Conservation (phyloP, 176 grass and related monocot genomes). For the Rhynchospora pubera region DNA sequence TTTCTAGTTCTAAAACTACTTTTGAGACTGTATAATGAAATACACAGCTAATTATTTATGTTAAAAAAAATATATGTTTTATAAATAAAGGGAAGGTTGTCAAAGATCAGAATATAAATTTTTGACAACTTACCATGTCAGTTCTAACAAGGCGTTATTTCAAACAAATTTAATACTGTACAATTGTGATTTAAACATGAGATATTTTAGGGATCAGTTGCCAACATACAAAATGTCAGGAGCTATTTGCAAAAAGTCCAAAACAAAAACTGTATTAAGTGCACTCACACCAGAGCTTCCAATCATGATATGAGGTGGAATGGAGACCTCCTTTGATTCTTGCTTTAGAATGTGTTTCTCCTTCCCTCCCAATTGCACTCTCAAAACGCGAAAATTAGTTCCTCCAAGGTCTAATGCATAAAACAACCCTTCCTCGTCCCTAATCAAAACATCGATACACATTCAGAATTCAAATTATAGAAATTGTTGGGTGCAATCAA, state of each 20-base stretch:
- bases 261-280: neutral
- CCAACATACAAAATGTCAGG: neutral
- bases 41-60: neutral
- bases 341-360: slow-evolving; percentile 30
- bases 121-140: neutral
- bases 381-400: slow-evolving; percentile 73
- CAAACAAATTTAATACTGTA: neutral
- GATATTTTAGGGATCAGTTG: neutral
- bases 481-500: neutral
- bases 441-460: slow-evolving; percentile 4
- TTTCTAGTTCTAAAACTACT: neutral
- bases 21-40: neutral
- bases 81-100: neutral
- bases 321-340: slow-evolving; percentile 44
- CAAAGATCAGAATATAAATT: neutral
- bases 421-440: slow-evolving; percentile 64
- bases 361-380: slow-evolving; percentile 49
- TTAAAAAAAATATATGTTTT: neutral
- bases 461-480: neutral
- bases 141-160: neutral
- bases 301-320: slow-evolving; percentile 55
- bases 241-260: neutral
- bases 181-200: neutral
- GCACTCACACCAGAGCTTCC: slow-evolving; percentile 55
- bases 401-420: slow-evolving; percentile 87